phyloP scores from a whole-genome alignment of 169 alveolate species.

The Plasmodium reichenowi region DNA sequence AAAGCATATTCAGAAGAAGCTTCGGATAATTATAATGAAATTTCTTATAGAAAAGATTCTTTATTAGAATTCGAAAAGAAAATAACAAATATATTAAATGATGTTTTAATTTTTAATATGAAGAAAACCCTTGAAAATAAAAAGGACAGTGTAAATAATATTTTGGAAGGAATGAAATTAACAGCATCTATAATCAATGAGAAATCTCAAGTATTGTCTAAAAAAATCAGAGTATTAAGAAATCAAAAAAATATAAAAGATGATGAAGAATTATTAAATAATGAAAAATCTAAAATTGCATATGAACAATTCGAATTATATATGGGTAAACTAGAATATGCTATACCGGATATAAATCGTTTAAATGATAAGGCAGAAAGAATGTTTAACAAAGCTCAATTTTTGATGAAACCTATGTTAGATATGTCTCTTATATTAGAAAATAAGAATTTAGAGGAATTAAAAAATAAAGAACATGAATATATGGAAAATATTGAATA shows the following conservation, averaged over 20 bases:
- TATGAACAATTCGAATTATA: conserved; percentile 5
- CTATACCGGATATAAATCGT: conserved; percentile 8
- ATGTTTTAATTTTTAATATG: conserved; percentile 20
- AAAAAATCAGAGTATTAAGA: conserved; percentile 9
- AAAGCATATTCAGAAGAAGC: not conserved
- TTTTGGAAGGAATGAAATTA: conserved; percentile 2
- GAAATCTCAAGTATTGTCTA: not conserved
- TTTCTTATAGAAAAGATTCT: not conserved
- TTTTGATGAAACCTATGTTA: conserved; percentile 1
- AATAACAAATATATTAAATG: conserved; percentile 10
- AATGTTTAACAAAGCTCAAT: not conserved
- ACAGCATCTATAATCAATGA: not conserved
- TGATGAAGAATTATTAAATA: not conserved
- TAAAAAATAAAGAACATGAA: conserved; percentile 7
- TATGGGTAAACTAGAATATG: conserved; percentile 3
- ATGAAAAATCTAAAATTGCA: conserved; percentile 27
- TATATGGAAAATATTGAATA: conserved; percentile 11
- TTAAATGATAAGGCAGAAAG: conserved; percentile 2
- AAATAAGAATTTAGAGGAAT: not conserved
- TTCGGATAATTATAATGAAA: not conserved
- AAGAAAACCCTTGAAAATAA: conserved; percentile 1
- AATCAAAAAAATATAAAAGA: not conserved
- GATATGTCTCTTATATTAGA: not conserved
- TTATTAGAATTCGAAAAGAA: not conserved
- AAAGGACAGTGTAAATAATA: not conserved